phyloP scores from a whole-genome alignment of 331 rosid species.

The Pyrus hybrid region DNA sequence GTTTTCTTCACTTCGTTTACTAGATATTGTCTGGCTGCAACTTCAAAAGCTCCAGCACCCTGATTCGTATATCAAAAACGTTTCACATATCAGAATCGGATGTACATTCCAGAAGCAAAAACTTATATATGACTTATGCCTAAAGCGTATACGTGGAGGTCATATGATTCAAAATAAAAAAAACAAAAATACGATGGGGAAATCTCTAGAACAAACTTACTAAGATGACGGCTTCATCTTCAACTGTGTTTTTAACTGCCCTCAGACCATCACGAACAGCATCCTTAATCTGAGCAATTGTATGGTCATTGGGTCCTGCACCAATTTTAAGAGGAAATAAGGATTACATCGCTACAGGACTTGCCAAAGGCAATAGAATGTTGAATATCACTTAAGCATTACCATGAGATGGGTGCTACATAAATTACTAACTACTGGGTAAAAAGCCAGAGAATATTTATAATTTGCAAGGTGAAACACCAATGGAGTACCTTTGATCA shows the following conservation, averaged over 20 bases:
- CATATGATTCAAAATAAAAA: neutral
- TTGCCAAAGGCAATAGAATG: slow-evolving; percentile 1
- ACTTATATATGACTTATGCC: neutral
- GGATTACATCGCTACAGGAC: slow-evolving; percentile 12
- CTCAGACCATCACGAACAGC: slow-evolving; percentile 96
- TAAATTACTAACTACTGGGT: neutral
- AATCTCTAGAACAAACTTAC: slow-evolving; percentile 23
- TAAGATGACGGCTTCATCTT: slow-evolving; percentile 81
- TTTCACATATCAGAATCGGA: slow-evolving; percentile 4
- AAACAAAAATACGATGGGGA: neutral
- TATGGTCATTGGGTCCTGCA: slow-evolving; percentile 97
- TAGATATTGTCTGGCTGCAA: slow-evolving; percentile 86
- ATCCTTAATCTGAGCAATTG: slow-evolving; percentile 92
- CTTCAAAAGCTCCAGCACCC: slow-evolving; percentile 98
- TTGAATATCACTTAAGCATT: neutral
- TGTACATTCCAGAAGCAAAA: neutral
- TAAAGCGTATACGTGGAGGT: neutral
- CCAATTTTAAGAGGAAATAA: slow-evolving; percentile 4
- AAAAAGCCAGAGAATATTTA: no score
- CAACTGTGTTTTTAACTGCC: slow-evolving; percentile 90
- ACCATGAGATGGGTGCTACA: neutral
- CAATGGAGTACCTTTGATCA: slow-evolving; percentile 65
- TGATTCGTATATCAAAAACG: slow-evolving; percentile 11
- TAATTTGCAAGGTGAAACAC: neutral
- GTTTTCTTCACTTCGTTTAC: slow-evolving; percentile 83